These are phyloP conservation scores for Pseudogymnoascus pannorum DNA, from an alignment of 2,329 filamentous ascomycete genomes.

Conservation along the genomic window DNA sequence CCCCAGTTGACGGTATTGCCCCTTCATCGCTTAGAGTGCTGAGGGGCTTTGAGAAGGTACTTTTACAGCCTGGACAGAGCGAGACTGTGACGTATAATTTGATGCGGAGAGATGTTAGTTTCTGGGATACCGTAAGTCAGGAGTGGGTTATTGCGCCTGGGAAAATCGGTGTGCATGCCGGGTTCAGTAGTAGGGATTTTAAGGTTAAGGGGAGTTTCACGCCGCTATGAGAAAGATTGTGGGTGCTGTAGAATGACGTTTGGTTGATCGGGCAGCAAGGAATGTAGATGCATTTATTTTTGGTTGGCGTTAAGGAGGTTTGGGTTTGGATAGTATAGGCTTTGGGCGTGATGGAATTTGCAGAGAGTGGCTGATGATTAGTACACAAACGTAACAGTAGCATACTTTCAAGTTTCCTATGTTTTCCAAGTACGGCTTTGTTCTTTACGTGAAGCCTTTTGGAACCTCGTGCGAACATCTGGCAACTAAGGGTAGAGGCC, in stretches of 20 bases:
- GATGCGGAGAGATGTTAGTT: conserved; percentile 63
- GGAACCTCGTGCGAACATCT: neutral
- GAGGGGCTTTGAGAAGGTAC: conserved; percentile 55
- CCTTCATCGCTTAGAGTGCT: conserved; percentile 28
- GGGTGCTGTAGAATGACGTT: neutral
- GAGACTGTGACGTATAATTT: conserved; percentile 43
- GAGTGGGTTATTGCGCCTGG: conserved; percentile 57
- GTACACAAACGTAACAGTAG: neutral
- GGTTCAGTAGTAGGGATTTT: conserved; percentile 26
- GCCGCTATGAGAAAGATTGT: neutral
- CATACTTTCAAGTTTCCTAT: neutral
- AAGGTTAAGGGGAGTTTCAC: conserved; percentile 10
- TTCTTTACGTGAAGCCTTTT: neutral
- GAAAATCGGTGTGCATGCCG: conserved; percentile 32
- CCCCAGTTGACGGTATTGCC: conserved; percentile 17
- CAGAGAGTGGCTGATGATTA: neutral
- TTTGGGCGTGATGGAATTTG: neutral
- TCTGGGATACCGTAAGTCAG: conserved; percentile 60
- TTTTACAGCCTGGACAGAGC: conserved; percentile 39
- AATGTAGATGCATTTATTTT: neutral
- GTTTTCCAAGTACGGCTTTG: neutral
- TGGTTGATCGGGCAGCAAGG: neutral
- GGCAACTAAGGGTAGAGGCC: neutral
- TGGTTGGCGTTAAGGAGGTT: neutral
- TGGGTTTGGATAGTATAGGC: neutral